These are phyloP conservation scores for Cyberlindnera bimundalis DNA, from an alignment of 805 yeast genomes.

Conservation along the genomic window DNA sequence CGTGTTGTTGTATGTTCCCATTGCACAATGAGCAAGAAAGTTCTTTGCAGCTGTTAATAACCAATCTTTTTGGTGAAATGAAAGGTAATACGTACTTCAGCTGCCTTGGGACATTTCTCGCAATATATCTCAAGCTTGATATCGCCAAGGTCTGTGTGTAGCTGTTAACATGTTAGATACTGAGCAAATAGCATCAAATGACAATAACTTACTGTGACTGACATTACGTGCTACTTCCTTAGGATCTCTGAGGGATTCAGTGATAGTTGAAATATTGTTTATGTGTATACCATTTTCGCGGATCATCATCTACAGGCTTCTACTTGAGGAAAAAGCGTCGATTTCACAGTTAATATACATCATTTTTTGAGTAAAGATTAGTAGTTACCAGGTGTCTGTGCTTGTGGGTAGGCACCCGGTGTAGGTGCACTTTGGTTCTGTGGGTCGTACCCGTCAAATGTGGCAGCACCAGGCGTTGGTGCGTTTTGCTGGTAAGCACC, in stretches of 20 bases:
- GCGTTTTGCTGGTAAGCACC: constrained; percentile 32
- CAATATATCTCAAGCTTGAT: constrained; percentile 38
- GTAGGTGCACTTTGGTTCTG: constrained; percentile 11
- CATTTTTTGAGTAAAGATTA: not conserved
- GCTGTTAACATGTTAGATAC: constrained; percentile 18
- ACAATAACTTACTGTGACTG: constrained; percentile 19
- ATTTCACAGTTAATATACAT: not conserved
- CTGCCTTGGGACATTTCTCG: constrained; percentile 36
- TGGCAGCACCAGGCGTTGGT: constrained; percentile 34
- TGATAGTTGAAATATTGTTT: too few relatives aligned
- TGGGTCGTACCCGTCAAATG: not conserved
- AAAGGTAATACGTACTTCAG: constrained; percentile 30
- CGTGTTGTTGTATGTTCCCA: constrained; percentile 44
- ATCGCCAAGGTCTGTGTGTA: constrained; percentile 38
- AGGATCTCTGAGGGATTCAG: too few relatives aligned
- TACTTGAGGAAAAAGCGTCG: too few relatives aligned
- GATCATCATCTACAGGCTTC: too few relatives aligned
- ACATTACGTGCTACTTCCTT: too few relatives aligned
- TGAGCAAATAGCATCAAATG: not conserved
- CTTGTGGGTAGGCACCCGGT: constrained; percentile 15
- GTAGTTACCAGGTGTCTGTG: constrained; percentile 13
- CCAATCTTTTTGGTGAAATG: too few relatives aligned
- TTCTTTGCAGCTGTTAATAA: constrained; percentile 26
- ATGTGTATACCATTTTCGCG: too few relatives aligned
- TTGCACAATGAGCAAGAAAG: constrained; percentile 44